These are phyloP conservation scores for Rhizopogon rudus DNA, from an alignment of 768 basidiomycete species.

Conservation along the genomic window DNA sequence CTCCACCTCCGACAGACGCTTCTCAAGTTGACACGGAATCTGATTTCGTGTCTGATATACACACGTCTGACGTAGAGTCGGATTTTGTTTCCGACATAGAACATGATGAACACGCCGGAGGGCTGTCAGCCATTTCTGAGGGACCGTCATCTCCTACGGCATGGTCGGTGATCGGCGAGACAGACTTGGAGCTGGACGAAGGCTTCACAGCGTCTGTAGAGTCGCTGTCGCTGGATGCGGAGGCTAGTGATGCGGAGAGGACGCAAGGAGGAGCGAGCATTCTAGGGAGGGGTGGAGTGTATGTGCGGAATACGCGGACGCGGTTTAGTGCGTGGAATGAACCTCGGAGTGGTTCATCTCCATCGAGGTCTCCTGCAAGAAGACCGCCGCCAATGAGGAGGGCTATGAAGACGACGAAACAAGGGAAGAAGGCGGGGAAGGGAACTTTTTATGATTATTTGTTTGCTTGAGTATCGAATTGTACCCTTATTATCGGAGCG, in stretches of 20 bases:
- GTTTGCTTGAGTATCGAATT: conserved; percentile 27
- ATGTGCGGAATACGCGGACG: conserved; percentile 19
- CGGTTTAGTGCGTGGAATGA: conserved; percentile 26
- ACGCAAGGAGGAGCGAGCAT: not conserved
- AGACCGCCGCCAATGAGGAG: conserved; percentile 16
- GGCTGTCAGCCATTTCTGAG: conserved; percentile 22
- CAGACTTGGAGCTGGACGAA: conserved; percentile 26
- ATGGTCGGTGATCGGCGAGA: conserved; percentile 33
- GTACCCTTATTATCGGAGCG: too few species aligned
- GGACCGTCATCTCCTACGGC: conserved; percentile 25
- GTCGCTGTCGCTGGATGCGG: conserved; percentile 28
- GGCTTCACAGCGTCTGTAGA: conserved; percentile 30
- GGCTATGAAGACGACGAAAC: conserved; percentile 2
- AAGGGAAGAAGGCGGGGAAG: conserved; percentile 13
- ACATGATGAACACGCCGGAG: conserved; percentile 5
- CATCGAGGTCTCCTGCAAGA: conserved; percentile 50
- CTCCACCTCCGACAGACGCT: conserved; percentile 69
- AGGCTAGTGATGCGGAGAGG: conserved; percentile 9
- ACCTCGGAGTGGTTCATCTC: conserved; percentile 44
- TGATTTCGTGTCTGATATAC: conserved; percentile 48
- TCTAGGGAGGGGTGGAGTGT: conserved; percentile 8
- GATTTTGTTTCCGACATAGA: conserved; percentile 29
- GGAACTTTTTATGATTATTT: conserved; percentile 41
- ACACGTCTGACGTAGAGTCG: conserved; percentile 39
- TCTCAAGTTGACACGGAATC: conserved; percentile 46